phyloP scores from a whole-genome alignment of 345 rosid species.

The Luvunga scandens region DNA sequence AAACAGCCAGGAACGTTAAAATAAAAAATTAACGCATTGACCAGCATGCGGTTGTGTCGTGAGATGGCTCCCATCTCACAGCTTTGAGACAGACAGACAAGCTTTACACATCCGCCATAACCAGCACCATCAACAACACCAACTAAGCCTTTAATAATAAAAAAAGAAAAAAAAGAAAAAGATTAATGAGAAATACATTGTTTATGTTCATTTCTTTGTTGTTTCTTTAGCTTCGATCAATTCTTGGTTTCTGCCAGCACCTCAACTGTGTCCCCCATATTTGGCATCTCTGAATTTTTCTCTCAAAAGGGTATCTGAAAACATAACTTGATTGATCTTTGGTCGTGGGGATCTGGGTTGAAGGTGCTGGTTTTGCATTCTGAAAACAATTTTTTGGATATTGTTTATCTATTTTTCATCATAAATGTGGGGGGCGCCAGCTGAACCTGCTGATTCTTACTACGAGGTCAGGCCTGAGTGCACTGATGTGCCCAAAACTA shows the following conservation, averaged over 20 bases:
- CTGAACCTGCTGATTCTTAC: slow-evolving; percentile 82
- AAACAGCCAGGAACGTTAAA: background rate
- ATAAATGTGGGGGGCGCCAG: slow-evolving; percentile 70
- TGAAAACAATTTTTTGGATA: background rate
- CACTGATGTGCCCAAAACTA: slow-evolving; percentile 83
- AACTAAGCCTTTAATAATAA: background rate
- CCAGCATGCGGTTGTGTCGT: background rate
- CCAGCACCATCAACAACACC: background rate
- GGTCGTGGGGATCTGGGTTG: background rate
- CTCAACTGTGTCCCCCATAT: background rate
- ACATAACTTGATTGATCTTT: slow-evolving; percentile 3
- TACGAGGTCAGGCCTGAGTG: slow-evolving; percentile 92
- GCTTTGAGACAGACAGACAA: background rate
- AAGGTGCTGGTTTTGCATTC: slow-evolving; percentile 3
- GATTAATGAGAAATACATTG: background rate
- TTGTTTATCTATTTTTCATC: slow-evolving; percentile 6
- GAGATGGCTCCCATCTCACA: slow-evolving; percentile 1
- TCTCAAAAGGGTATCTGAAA: slow-evolving; percentile 10
- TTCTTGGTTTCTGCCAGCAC: background rate
- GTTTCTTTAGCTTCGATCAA: slow-evolving; percentile 2
- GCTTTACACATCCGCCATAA: background rate
- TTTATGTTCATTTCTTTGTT: background rate
- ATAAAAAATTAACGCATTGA: slow-evolving; percentile 11
- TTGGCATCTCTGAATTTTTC: no score
- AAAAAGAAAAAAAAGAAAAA: background rate